These are phyloP conservation scores for Porphyra umbilicalis DNA, from an alignment of 31 red algal species.

Conservation along the genomic window DNA sequence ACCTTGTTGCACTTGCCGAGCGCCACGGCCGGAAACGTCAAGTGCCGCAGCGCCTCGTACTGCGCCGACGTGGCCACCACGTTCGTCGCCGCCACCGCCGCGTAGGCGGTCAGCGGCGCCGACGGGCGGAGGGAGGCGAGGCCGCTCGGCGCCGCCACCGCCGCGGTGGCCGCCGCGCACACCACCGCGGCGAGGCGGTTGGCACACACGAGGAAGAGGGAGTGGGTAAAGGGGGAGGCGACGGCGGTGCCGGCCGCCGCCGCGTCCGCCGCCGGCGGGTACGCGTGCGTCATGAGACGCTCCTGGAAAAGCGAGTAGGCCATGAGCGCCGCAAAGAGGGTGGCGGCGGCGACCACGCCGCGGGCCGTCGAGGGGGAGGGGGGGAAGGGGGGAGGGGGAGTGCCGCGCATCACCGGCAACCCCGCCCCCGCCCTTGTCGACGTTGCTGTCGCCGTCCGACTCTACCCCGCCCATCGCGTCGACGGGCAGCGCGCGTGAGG, in stretches of 20 bases:
- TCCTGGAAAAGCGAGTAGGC: conserved; percentile 66
- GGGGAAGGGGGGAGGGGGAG: too few species aligned
- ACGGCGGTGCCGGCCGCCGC: not conserved
- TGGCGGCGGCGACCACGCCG: conserved; percentile 14
- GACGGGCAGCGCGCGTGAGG: too few species aligned
- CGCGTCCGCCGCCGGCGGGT: not conserved
- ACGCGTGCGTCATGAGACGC: conserved; percentile 67
- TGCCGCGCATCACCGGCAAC: too few species aligned
- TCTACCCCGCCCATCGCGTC: too few species aligned
- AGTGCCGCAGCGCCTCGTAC: conserved; percentile 76
- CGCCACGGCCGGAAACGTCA: conserved; percentile 73
- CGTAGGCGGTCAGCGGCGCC: conserved; percentile 48
- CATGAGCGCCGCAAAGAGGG: conserved; percentile 44
- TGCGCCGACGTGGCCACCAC: conserved; percentile 66
- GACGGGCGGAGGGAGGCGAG: conserved; percentile 1
- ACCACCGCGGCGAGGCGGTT: conserved; percentile 22
- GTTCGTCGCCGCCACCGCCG: conserved; percentile 47
- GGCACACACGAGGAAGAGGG: conserved; percentile 39
- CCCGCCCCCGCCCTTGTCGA: too few species aligned
- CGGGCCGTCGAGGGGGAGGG: not conserved
- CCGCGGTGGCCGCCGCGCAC: conserved; percentile 25
- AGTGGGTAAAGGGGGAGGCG: conserved; percentile 8
- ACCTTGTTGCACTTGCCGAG: conserved; percentile 86
- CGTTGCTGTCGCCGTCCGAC: too few species aligned
- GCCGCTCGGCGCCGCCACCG: conserved; percentile 5